Evolutionary conservation across 202 grass and related monocot species (phyloP).

Genomic region (Zizania palustris): DNA sequence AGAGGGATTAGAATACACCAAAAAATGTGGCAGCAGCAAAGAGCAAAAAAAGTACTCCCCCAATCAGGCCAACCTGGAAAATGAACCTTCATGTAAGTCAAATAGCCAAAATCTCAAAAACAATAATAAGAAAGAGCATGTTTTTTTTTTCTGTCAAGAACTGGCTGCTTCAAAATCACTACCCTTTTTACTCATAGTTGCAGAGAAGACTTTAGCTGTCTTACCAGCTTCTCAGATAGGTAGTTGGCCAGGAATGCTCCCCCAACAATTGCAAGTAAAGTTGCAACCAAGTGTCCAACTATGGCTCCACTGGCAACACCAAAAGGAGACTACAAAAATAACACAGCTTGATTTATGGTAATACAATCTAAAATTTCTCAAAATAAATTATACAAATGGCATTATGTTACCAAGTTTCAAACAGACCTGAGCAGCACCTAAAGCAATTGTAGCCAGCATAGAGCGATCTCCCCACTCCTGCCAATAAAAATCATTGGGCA

Average conservation of each 20-base stretch:
- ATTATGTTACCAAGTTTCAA: conserved; percentile 8
- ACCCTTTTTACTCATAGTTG: neutral
- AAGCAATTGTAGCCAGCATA: conserved; percentile 95
- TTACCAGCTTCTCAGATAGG: conserved; percentile 92
- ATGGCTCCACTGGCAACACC: conserved; percentile 92
- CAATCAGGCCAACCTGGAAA: conserved; percentile 78
- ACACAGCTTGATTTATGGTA: conserved; percentile 17
- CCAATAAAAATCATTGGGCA: conserved; percentile 27
- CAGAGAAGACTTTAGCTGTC: neutral
- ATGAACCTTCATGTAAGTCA: conserved; percentile 23
- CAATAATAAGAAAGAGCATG: neutral
- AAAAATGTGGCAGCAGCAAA: conserved; percentile 75
- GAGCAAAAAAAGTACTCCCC: conserved; percentile 83
- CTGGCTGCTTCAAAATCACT: neutral
- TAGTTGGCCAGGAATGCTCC: conserved; percentile 92
- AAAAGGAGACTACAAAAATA: conserved; percentile 69
- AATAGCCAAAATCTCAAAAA: conserved; percentile 6
- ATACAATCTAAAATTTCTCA: conserved; percentile 1
- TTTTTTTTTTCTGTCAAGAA: neutral
- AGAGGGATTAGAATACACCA: conserved; percentile 66
- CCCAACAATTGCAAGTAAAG: conserved; percentile 78
- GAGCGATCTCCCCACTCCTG: conserved; percentile 98
- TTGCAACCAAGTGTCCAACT: conserved; percentile 83
- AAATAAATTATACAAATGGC: conserved; percentile 12
- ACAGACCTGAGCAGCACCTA: conserved; percentile 91